Base-by-base conservation (phyloP, 192 early-diverging fungal species). In the Spizellomyces punctatus region DNA sequence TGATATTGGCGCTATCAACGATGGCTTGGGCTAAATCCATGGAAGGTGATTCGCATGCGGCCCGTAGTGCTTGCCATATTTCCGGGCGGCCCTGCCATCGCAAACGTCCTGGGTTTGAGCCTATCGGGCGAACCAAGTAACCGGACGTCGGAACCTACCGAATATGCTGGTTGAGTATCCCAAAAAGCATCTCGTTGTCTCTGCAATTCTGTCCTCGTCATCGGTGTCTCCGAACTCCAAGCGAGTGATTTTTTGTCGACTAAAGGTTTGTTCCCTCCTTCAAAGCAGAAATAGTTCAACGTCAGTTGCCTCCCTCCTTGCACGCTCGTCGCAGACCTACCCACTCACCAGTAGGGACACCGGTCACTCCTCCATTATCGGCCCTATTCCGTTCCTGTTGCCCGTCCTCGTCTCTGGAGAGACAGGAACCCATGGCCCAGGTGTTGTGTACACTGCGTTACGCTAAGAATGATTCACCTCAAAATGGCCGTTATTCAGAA, bases 41-140 rank as follows among this genome's bases (percentile, higher is more conserved):
- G 46, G 83, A 81, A 36, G 75, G 71, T 42, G 82, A 79, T 73
- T 85, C 83, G 70, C 83, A 84, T 0, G 84, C 88, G 47, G 86
- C 73, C 10, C 84, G 77, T 21, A 94, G 76, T 16, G 91, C 90
- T 72, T 91, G 89, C 92, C 92, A 94, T 47, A 93, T 83, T 77
- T 93, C 91, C 21, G 72, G 43, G 43, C 87, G 81, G 16, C 92
- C 92, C 80, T 82, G 14, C 10, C 4, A 21, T 21, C 6, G 6
- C 22, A 8, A 48, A 69, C 46, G 45, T 16, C 48, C 47, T 22
- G 42, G 12, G 60, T 9, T 50, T 14, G 52, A 41, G 16, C 0
- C 45, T 46, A 67, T 80, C 8, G 14, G 27, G 27, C 27, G 27
- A 36, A 3, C 5, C 17, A 16, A 36, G 16, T 10, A 14, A 45